A percentile compares a stretch with the other conserved stretches of the same genome.
phyloP scores from a whole-genome alignment of 139 green algal species.

The Klebsormidium nitens region DNA sequence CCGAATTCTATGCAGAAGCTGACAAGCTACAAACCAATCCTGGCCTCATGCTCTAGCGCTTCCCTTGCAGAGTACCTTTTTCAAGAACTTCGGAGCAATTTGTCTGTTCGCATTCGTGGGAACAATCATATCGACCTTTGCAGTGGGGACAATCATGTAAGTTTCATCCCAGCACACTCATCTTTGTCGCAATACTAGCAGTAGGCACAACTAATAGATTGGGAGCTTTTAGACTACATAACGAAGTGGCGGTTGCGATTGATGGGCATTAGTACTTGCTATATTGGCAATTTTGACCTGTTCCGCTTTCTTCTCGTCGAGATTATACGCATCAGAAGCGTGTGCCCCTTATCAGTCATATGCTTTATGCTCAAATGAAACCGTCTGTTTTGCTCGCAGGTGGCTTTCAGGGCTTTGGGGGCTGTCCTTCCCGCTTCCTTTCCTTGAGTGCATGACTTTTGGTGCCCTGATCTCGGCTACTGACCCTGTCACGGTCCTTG shows the following conservation, averaged over 20 bases:
- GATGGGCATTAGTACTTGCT: neutral
- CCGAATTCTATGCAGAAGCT: constrained; percentile 13
- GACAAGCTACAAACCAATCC: too few species aligned
- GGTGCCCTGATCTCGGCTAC: constrained; percentile 64
- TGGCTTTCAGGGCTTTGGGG: neutral
- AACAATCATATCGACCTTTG: constrained; percentile 53
- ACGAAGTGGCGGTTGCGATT: too few species aligned
- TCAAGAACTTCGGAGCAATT: constrained; percentile 65
- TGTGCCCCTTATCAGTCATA: neutral
- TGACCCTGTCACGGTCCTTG: constrained; percentile 61
- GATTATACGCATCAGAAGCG: neutral
- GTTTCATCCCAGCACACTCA: constrained; percentile 15
- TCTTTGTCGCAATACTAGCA: too few species aligned
- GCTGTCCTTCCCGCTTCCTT: neutral
- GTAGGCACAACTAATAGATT: too few species aligned
- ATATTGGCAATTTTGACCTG: neutral
- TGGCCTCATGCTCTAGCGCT: too few species aligned
- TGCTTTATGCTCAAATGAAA: neutral
- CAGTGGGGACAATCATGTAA: constrained; percentile 57
- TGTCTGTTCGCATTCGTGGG: constrained; percentile 57
- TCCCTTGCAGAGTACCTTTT: too few species aligned
- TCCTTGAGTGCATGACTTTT: constrained; percentile 42
- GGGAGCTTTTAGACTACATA: too few species aligned
- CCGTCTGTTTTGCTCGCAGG: constrained; percentile 4
- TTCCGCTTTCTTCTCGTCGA: neutral